Base-by-base conservation (phyloP, 768 basidiomycete genomes). In the Russula sp. region DNA sequence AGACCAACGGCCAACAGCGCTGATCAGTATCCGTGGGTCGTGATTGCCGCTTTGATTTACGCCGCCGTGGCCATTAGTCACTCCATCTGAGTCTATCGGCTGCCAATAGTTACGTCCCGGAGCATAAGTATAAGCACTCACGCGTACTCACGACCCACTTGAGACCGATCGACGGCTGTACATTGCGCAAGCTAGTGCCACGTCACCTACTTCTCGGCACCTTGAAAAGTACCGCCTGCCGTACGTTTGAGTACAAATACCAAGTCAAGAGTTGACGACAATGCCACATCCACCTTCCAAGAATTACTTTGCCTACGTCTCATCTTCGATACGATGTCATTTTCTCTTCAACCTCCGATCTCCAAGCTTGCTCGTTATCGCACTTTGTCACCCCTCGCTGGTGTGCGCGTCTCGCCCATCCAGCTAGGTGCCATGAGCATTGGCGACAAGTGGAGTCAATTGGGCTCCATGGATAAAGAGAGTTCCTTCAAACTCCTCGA, bases 371-470 rank as follows among this genome's bases (percentile, higher is more conserved):
- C 67, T 22, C 69, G 65, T 8, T 72, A 75, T 64, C 70, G 77
- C 46, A 67, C 74, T 34, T 69, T 79, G 20, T 72, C 74, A 1
- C 73, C 74, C 9, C 70, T 70, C 18, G 76, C 77, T 6, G 75
- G 75, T 44, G 69, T 78, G 4, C 73, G 74, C 34, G 77, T 79
- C 48, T 77, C 76, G 5, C 78, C 76, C 4, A 63, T 78, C 18
- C 73, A 74, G 34, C 77, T 83, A 30, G 81, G 82, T 3, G 81
- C 75, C 4, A 79, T 80, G 80, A 80, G 74, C 71, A 77, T 82
- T 38, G 80, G 81, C 8, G 76, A 80, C 65, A 74, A 78, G 56
- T 81, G 80, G 80, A 69, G 66, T 0, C 22, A 69, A 20, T 67
- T 77, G 76, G 81, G 83, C n/a, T 61, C 69, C 3, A 80, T 81